Evolutionary conservation across 768 basidiomycete species (phyloP), one percentile per base, ranked within the genome.

Genomic region (Macrolepiota dolichaula): DNA sequence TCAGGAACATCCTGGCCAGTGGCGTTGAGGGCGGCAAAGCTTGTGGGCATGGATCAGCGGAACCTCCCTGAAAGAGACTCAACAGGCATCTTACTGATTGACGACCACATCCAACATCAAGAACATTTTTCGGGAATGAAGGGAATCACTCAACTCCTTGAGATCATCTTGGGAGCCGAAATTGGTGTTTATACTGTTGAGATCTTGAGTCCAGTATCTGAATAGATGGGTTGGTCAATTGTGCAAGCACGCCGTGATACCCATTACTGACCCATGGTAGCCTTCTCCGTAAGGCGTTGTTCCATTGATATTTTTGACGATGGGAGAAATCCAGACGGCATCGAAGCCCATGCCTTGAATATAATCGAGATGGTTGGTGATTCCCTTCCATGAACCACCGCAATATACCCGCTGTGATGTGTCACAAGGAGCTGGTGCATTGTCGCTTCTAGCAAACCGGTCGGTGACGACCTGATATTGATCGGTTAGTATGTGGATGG

Each of bases 41-140:
- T 71, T 38, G 9, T 27, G 38, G 50, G 25, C 40, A 27, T 22
- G 47, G 11, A 51, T 35, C n/a, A 36, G 10, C 17, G 13, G 25
- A 11, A 38, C 19, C 15, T 7, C 7, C 29, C 9, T 35, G 17
- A n/a, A 51, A 50, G 13, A 32, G 13, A 32, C 13, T 62, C 83
- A 42, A 1, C 10, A 5, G 5, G 4, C 7, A 11, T 52, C 87
- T 55, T 85, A 88, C 73, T 92, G 88, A 72, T 92, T 92, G 51
- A 87, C 82, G 60, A 92, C 87, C 19, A 87, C 74, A 66, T 91
- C 89, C 42, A 92, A 80, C 88, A 90, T 91, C 67, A 92, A 74
- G 60, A 67, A 77, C 82, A 74, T 74, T 72, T 84, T 85, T 82
- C 68, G 79, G 77, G 42, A 79, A 71, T 91, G 92, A 9, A 93